Evolutionary conservation across 139 green algal species (phyloP), one percentile per base, ranked within the genome.

Genomic region (Micractinium sp.): DNA sequence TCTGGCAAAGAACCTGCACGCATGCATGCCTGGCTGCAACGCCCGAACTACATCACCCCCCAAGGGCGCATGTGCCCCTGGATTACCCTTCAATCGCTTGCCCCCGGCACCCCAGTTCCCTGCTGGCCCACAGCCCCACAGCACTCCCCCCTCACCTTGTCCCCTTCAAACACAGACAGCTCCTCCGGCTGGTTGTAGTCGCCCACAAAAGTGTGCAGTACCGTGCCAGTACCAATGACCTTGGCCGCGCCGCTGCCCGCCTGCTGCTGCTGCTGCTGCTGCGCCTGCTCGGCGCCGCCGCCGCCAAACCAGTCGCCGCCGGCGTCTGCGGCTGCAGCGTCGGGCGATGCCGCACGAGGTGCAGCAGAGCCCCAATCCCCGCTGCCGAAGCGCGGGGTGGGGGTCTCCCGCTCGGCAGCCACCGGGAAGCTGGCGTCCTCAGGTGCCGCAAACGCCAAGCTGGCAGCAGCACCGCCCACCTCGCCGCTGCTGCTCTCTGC

Each of bases 161-260:
- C 90, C 0, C 90, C 90, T 71, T 93, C 90, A 61, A 93, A 93
- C 82, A 93, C 86, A 25, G 87, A 91, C 53, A 93, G 76, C 87
- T 93, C 90, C 69, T 93, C 90, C 2, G 90, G 82, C 53, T 93
- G 81, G 53, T 78, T 87, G 81, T 90, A 88, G 69, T 91, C 90
- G 9, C 87, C 90, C 53, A 93, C 84, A 73, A 93, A 93, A 18
- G 84, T 93, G 75, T 93, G 90, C 69, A 87, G 71, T 83, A 93
- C 86, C 12, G 82, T 89, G 82, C 82, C 90, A n/a, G 73, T 81
- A 29, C 88, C 75, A 31, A 84, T 89, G 33, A n/a, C 79, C 63
- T n/a, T 77, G 53, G 71, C 56, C n/a, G 80, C 80, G 27, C 81
- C 81, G n/a, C 31, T 29, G 69, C 73, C 18, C 38, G 23, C 63